Conservation (phyloP, 768 basidiomycete species). For the Heimioporus sp. region DNA sequence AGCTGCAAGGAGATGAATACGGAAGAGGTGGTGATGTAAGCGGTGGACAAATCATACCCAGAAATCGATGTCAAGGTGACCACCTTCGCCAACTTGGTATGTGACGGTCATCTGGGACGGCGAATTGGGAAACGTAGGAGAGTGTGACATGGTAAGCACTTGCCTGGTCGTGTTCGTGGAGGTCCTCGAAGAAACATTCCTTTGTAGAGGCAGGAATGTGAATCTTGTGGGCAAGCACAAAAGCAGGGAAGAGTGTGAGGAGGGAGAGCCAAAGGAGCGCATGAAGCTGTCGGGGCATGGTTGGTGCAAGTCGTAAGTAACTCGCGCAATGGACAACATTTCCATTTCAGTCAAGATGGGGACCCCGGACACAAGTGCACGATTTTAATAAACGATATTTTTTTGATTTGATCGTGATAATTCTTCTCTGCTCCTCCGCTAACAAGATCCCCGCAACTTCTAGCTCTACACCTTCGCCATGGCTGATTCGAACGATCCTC, state of each 20-base stretch:
- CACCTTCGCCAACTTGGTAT: constrained; percentile 97
- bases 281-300: constrained; percentile 30
- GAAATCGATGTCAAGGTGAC: constrained; percentile 96
- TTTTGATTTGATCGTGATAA: constrained; percentile 24
- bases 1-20: constrained; percentile 50
- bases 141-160: constrained; percentile 37
- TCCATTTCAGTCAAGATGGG: constrained; percentile 3
- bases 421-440: constrained; percentile 17
- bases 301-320: background rate
- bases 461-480: constrained; percentile 35
- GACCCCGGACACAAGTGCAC: constrained; percentile 28
- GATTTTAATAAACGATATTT: constrained; percentile 2
- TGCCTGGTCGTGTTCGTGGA: constrained; percentile 92
- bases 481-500: constrained; percentile 60
- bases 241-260: constrained; percentile 29
- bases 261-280: constrained; percentile 41
- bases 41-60: constrained; percentile 54
- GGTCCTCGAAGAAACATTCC: constrained; percentile 96
- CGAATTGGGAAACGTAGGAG: background rate
- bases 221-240: constrained; percentile 65
- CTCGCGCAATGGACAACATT: background rate
- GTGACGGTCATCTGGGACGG: constrained; percentile 90
- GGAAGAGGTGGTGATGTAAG: background rate
- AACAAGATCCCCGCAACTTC: constrained; percentile 9
- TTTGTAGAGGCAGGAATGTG: constrained; percentile 76